Base-by-base conservation (phyloP, 2,329 filamentous ascomycete species). In the Sordariomycetes sp. region DNA sequence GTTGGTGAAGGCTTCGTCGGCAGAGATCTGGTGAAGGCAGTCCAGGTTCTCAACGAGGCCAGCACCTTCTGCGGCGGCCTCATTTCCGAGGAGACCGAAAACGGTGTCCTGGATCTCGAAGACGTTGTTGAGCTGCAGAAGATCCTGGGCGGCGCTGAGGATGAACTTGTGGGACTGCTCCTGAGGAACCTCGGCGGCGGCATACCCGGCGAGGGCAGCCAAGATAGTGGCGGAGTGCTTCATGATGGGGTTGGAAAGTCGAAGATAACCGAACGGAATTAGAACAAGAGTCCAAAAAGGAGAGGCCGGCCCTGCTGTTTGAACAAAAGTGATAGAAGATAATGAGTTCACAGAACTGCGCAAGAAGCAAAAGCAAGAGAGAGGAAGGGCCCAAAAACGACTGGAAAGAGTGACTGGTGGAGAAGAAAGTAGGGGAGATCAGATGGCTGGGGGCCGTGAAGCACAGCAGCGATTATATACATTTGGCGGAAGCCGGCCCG, bases 1-100 rank as follows among this genome's bases (percentile, higher is more conserved):
- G 62, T 80, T 80, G 66, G 77, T 80, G 69, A 80, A 80, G 53
- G 78, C 78, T 67, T 78, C 76, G 64, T 80, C 78, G 8, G 78
- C 77, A 20, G 73, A 72, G 57, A 69, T 72, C 63, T 72, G 70
- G 62, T 72, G 69, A 54, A 72, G 65, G 58, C 70, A 72, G 64
- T 71, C 70, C 32, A 71, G 63, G 59, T 72, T 66, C 57, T 64
- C 60, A 56, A 72, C 69, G 24, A 63, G 51, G 34, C 63, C 63
- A 20, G 71, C 68, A 43, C 74, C 60, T 8, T 67, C 66, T 3
- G 72, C 69, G 0, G 78, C 81, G 1, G 80, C 78, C 7, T 70
- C 74, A 60, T 77, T 74, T 59, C 81, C 81, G 34, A 78, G 70
- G 8, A 78, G 72, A 50, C 70, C 75, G 63, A 81, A 82, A 53